A percentile compares a stretch with the other conserved stretches of the same genome.
Conservation (phyloP, 768 basidiomycete species). For the Rhodotorula graminis region DNA sequence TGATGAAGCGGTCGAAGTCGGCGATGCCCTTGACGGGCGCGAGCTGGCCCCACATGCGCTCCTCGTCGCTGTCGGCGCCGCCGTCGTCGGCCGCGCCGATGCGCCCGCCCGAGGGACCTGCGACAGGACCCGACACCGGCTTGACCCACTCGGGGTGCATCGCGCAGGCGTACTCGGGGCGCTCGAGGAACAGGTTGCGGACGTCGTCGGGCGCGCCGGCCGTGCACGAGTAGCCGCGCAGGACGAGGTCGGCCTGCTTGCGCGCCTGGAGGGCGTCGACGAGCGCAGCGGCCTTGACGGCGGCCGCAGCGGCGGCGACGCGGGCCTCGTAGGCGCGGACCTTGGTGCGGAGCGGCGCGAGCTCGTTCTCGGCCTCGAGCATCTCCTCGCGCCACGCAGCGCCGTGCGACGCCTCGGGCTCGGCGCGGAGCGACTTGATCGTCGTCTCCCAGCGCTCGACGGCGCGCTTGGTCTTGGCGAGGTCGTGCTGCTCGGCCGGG, state of each 20-base stretch:
- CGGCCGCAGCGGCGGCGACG: too few relatives aligned
- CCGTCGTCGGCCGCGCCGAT: not conserved
- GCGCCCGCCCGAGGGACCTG: not conserved
- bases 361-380: not conserved
- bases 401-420: not conserved
- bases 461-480: not conserved
- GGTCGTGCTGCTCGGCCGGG: not conserved
- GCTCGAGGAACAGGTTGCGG: not conserved
- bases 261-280: not conserved
- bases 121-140: not conserved
- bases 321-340: not conserved
- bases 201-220: not conserved
- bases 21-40: not conserved
- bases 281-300: not conserved
- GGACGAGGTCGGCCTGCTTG: not conserved
- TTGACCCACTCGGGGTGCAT: not conserved
- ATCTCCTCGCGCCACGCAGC: not conserved
- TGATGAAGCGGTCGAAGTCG: slow-evolving; percentile 15
- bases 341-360: not conserved
- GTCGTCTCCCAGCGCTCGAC: not conserved
- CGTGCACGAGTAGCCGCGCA: not conserved
- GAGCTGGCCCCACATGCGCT: not conserved
- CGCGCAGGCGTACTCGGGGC: not conserved
- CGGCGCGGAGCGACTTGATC: not conserved
- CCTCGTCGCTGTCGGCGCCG: slow-evolving; percentile 4